Percentiles rank a stretch among this genome's conserved stretches.
Evolutionary conservation across 371 early-diverging fungal species (phyloP).

Genomic region (Rhizomucor pusillus): DNA sequence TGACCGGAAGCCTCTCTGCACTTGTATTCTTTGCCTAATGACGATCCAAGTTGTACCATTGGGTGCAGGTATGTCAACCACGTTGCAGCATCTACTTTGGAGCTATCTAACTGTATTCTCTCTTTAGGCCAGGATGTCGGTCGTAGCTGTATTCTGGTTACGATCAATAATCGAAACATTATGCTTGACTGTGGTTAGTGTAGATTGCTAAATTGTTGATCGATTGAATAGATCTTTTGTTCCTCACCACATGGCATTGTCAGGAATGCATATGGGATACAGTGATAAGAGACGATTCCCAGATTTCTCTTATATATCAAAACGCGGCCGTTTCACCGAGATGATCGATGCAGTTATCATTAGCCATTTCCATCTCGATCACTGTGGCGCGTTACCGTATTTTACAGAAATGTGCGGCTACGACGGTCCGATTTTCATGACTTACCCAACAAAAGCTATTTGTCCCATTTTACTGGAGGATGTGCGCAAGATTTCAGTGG

Average conservation of each 20-base stretch:
- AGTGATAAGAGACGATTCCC: constrained; percentile 96
- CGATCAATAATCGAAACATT: constrained; percentile 85
- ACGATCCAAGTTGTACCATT: constrained; percentile 56
- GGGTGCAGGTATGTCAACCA: constrained; percentile 41
- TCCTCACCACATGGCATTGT: too few relatives aligned
- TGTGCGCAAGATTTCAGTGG: constrained; percentile 85
- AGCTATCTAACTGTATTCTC: too few relatives aligned
- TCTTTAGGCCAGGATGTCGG: constrained; percentile 85
- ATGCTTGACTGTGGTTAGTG: constrained; percentile 93
- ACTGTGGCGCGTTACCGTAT: constrained; percentile 95
- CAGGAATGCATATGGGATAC: constrained; percentile 98
- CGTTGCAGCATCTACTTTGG: too few relatives aligned
- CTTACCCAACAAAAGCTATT: constrained; percentile 95
- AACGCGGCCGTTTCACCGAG: constrained; percentile 79
- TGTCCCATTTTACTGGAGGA: constrained; percentile 92
- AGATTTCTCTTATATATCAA: constrained; percentile 94
- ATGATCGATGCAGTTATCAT: constrained; percentile 91
- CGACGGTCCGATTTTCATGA: constrained; percentile 95
- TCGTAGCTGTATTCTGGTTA: constrained; percentile 88
- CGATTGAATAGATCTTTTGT: neutral
- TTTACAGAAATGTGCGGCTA: constrained; percentile 96
- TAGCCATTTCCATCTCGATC: constrained; percentile 97
- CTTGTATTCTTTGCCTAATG: constrained; percentile 27
- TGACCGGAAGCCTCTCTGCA: too few relatives aligned
- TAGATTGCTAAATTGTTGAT: neutral